Base-by-base conservation (phyloP, 2,329 filamentous ascomycete species). In the Incumbomyces delicatus region DNA sequence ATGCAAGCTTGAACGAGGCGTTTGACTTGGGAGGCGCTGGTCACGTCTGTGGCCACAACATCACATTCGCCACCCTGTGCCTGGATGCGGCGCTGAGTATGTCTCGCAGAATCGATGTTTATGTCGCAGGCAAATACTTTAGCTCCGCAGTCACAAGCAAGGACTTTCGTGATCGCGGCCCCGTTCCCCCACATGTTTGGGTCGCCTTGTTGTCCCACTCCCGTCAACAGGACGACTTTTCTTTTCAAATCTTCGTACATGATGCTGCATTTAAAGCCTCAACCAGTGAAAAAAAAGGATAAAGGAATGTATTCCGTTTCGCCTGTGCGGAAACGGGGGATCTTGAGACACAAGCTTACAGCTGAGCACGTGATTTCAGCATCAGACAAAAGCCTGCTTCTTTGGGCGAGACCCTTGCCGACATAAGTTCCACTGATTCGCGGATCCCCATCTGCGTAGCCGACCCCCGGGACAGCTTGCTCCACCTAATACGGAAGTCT, bases 1-100 rank as follows among this genome's bases (percentile, higher is more conserved):
- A 77, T 55, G 37, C 75, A 78, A 0, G 69, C 67, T 30, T 75
- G 68, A 2, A 81, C 69, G 0, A 80, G 67, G 0, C 59, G 58
- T 50, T 75, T 72, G 56, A 79, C 75, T 13, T 74, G 73, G 0
- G 60, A 56, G 0, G 71, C 68, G 5, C 71, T 69, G 0, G 76
- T 80, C 2, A 77, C 76, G 53, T 81, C 64, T 12, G 66, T 65
- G 5, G 60, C 65, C 56, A 75, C 61, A 3, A 73, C 56, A 10
- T 66, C 58, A 49, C 66, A 70, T 6, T 50, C 48, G 1, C 64
- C 63, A 1, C 59, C 63, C 2, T 61, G 55, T 0, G 53, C 50
- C 8, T 64, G 55, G 20, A 71, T 68, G 7, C 66, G 62, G 13
- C 66, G 51, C 46, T 62, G 62, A 1, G 70, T 68, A 14, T 61